phyloP scores from a whole-genome alignment of 148 eudicot genomes.

The Rhododendron kiyosumense region DNA sequence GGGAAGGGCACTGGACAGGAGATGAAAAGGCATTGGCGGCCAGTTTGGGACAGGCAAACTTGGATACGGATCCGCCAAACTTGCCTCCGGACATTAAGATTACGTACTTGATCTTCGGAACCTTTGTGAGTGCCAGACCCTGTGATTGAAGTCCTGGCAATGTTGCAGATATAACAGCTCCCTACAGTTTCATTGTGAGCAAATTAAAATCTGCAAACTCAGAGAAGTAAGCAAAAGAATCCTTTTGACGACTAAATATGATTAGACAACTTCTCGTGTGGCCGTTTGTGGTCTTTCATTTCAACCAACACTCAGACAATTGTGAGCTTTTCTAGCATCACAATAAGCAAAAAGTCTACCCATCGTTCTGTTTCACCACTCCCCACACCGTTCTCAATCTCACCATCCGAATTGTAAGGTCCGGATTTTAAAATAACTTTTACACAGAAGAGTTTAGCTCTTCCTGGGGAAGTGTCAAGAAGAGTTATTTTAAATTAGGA shows the following conservation, averaged over 20 bases:
- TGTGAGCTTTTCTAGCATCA: background rate
- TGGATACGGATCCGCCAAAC: conserved; percentile 16
- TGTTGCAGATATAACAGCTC: conserved; percentile 16
- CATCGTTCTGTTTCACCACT: no score
- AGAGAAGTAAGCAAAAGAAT: background rate
- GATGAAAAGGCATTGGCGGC: conserved; percentile 33
- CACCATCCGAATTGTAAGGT: no score
- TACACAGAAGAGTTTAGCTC: no score
- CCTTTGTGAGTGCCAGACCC: conserved; percentile 29
- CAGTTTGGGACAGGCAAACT: conserved; percentile 16
- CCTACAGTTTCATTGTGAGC: background rate
- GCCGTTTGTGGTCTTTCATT: background rate
- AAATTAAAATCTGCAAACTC: background rate
- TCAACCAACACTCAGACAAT: background rate
- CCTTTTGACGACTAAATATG: background rate
- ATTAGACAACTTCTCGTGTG: background rate
- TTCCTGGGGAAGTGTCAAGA: no score
- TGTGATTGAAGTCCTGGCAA: conserved; percentile 22
- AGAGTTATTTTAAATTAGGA: no score
- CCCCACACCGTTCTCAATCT: no score
- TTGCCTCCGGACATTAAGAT: conserved; percentile 32
- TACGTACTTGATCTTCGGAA: conserved; percentile 28
- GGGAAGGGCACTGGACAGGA: conserved; percentile 28
- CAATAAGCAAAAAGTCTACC: no score
- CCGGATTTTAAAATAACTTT: no score